A percentile compares a stretch with the other conserved stretches of the same genome.
phyloP scores from a whole-genome alignment of 2,329 filamentous ascomycete species.

The Stachybotrys chartarum region DNA sequence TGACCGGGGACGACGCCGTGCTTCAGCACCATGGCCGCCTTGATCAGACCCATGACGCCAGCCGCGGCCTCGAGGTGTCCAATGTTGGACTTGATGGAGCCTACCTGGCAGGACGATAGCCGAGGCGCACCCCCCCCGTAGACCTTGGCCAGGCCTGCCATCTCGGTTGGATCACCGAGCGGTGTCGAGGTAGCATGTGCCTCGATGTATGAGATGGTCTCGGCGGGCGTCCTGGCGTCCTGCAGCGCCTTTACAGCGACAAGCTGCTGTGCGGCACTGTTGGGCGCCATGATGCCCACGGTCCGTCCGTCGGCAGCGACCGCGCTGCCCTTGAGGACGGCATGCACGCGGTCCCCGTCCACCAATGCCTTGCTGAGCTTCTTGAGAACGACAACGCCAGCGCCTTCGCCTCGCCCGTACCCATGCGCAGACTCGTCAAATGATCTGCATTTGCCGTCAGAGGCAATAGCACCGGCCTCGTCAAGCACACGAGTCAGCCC shows the following conservation, averaged over 20 bases:
- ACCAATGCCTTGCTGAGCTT: constrained; percentile 31
- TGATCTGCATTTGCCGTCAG: constrained; percentile 1
- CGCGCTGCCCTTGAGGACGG: constrained; percentile 5
- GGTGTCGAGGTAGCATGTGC: constrained; percentile 3
- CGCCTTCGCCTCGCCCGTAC: constrained; percentile 44
- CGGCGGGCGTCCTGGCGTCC: neutral
- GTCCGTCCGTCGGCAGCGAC: constrained; percentile 5
- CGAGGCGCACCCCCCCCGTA: neutral
- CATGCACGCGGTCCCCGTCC: constrained; percentile 12
- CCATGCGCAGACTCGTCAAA: constrained; percentile 29
- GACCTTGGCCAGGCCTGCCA: neutral
- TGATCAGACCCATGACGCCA: constrained; percentile 7
- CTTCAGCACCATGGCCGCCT: constrained; percentile 2
- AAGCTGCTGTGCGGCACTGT: neutral
- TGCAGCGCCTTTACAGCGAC: neutral
- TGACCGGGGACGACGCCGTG: neutral
- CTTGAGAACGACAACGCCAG: constrained; percentile 39
- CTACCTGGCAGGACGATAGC: constrained; percentile 4
- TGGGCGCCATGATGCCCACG: neutral
- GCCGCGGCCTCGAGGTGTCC: neutral
- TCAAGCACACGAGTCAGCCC: neutral
- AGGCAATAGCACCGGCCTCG: constrained; percentile 2
- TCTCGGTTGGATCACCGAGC: constrained; percentile 5
- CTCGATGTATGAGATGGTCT: neutral
- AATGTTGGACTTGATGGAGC: constrained; percentile 11